These are phyloP conservation scores for Pichia inconspicua DNA, from an alignment of 1,139 yeast genomes.

Conservation along the genomic window DNA sequence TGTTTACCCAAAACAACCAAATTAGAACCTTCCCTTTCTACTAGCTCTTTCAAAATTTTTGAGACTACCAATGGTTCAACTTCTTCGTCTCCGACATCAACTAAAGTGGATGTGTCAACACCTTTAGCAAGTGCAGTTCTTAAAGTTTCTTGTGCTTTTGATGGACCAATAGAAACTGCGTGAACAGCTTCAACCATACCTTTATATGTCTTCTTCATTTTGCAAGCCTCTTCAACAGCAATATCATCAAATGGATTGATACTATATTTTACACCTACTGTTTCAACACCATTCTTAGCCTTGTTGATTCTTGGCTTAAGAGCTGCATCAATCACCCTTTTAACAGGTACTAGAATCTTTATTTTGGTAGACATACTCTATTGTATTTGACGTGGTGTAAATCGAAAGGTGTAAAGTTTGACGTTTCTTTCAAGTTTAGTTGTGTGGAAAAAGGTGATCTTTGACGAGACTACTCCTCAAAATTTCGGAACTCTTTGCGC, in stretches of 20 bases:
- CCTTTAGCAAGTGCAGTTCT: conserved; percentile 93
- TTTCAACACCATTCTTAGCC: conserved; percentile 77
- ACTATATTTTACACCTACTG: conserved; percentile 85
- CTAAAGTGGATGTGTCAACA: conserved; percentile 74
- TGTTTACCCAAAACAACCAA: conserved; percentile 88
- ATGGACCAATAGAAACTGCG: conserved; percentile 87
- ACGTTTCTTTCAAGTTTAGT: neutral
- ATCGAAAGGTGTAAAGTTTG: neutral
- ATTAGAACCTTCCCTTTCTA: conserved; percentile 64
- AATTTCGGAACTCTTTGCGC: neutral
- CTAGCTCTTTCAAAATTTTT: conserved; percentile 68
- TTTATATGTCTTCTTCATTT: conserved; percentile 62
- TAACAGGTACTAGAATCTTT: conserved; percentile 84
- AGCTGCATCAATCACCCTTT: conserved; percentile 90
- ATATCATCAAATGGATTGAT: conserved; percentile 97
- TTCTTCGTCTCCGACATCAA: conserved; percentile 63
- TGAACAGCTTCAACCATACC: conserved; percentile 75
- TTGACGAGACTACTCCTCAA: neutral
- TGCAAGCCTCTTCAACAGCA: conserved; percentile 87
- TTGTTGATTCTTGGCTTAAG: conserved; percentile 89
- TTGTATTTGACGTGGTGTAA: neutral
- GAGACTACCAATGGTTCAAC: conserved; percentile 91
- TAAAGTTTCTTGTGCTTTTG: conserved; percentile 80
- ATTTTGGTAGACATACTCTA: conserved; percentile 26
- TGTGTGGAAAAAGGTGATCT: neutral